Conservation (phyloP, 2,329 filamentous ascomycete genomes). For the Alternaria sp. region DNA sequence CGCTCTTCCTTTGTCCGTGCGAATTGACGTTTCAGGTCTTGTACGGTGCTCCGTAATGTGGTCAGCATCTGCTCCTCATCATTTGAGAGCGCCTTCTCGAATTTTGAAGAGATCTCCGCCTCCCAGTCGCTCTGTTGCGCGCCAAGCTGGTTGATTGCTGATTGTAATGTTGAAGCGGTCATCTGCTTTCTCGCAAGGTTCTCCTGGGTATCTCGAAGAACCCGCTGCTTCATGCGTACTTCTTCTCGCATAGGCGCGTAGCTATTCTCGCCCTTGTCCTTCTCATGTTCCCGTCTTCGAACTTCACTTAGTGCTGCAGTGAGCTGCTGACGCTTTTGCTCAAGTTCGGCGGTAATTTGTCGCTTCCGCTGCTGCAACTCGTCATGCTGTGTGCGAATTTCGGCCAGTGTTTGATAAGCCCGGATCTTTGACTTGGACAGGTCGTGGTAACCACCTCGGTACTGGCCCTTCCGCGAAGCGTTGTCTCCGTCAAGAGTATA, state of each 20-base stretch:
- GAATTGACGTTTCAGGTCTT: conserved; percentile 78
- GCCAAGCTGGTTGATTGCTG: conserved; percentile 64
- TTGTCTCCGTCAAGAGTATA: conserved; percentile 96
- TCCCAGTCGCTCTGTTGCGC: conserved; percentile 80
- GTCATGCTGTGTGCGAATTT: conserved; percentile 79
- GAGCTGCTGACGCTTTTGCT: conserved; percentile 85
- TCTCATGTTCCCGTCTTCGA: conserved; percentile 81
- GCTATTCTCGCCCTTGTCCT: conserved; percentile 79
- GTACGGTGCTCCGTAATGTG: conserved; percentile 71
- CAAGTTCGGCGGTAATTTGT: conserved; percentile 74
- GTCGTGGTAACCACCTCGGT: conserved; percentile 95
- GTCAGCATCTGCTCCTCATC: conserved; percentile 87
- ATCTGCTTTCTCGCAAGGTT: conserved; percentile 76
- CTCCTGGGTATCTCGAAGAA: conserved; percentile 76
- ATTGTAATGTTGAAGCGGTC: conserved; percentile 73
- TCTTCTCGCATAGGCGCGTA: conserved; percentile 83
- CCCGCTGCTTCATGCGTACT: conserved; percentile 75
- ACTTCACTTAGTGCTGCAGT: conserved; percentile 84
- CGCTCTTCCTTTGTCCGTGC: conserved; percentile 76
- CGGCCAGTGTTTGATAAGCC: conserved; percentile 77
- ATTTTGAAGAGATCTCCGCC: conserved; percentile 81
- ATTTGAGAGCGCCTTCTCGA: conserved; percentile 85
- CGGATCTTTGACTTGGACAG: conserved; percentile 85
- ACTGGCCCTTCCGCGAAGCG: conserved; percentile 91
- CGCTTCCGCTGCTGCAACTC: conserved; percentile 68